Conservation (phyloP, 2,329 filamentous ascomycete species). For the Stromatinia cepivora region DNA sequence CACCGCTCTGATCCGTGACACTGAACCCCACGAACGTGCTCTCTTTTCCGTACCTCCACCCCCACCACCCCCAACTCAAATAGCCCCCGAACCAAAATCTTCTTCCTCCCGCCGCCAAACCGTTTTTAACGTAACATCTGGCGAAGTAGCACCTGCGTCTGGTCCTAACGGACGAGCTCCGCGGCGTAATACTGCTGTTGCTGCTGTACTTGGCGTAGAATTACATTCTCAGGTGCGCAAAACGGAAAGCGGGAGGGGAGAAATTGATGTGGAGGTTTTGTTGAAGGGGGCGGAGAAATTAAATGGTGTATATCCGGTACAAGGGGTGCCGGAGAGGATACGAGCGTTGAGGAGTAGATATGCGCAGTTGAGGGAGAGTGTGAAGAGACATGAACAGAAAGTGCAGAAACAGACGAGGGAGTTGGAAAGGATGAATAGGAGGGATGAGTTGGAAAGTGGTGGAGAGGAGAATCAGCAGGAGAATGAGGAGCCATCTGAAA, state of each 20-base stretch:
- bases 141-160: slow-evolving; percentile 57
- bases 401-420: slow-evolving; percentile 75
- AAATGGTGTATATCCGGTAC: slow-evolving; percentile 80
- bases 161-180: slow-evolving; percentile 52
- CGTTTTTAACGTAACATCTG: slow-evolving; percentile 64
- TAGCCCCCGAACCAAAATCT: slow-evolving; percentile 46
- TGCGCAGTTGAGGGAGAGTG: slow-evolving; percentile 68
- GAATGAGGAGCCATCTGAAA: slow-evolving; percentile 43
- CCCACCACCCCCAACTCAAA: slow-evolving; percentile 48
- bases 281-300: slow-evolving; percentile 87
- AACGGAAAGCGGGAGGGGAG: slow-evolving; percentile 56
- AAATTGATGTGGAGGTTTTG: slow-evolving; percentile 83
- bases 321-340: slow-evolving; percentile 77
- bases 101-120: slow-evolving; percentile 55
- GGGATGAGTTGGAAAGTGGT: slow-evolving; percentile 56
- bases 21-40: slow-evolving; percentile 89
- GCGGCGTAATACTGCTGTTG: slow-evolving; percentile 78
- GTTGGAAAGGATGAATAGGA: slow-evolving; percentile 70
- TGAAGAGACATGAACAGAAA: slow-evolving; percentile 76
- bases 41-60: slow-evolving; percentile 83
- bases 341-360: slow-evolving; percentile 69
- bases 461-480: slow-evolving; percentile 54
- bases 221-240: slow-evolving; percentile 77
- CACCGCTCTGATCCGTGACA: slow-evolving; percentile 90
- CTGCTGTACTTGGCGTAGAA: slow-evolving; percentile 83